Conservation (phyloP, 352 stramenopile genomes). For the Pythium grandisporangium region DNA sequence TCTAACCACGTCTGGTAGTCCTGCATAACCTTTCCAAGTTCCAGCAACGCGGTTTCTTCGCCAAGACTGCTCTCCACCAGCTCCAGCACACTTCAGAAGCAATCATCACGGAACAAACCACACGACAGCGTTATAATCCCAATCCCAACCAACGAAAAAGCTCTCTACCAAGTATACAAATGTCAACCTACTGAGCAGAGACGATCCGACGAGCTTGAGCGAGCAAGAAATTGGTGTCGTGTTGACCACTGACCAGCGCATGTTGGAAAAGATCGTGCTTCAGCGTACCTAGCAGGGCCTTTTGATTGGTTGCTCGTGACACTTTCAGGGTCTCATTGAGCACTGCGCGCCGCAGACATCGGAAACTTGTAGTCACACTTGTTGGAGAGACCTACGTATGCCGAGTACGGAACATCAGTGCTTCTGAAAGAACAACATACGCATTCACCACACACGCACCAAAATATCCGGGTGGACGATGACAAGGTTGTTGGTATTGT, state of each 20-base stretch:
- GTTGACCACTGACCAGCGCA: constrained; percentile 27
- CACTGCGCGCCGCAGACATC: constrained; percentile 56
- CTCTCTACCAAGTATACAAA: not conserved
- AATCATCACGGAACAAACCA: too few relatives aligned
- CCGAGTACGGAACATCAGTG: not conserved
- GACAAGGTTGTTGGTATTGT: constrained; percentile 52
- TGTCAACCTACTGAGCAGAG: constrained; percentile 32
- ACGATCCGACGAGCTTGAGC: constrained; percentile 40
- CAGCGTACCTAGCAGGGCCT: constrained; percentile 63
- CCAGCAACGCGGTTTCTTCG: constrained; percentile 39
- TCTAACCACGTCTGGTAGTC: constrained; percentile 50
- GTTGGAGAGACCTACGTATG: constrained; percentile 60
- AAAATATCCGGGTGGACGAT: constrained; percentile 72
- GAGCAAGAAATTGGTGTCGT: constrained; percentile 21
- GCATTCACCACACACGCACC: constrained; percentile 16
- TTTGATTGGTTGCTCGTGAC: constrained; percentile 36
- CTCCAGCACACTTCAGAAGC: constrained; percentile 37
- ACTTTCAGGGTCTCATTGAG: constrained; percentile 61
- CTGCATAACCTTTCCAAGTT: constrained; percentile 43
- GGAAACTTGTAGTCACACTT: constrained; percentile 67
- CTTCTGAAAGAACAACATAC: not conserved
- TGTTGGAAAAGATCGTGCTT: constrained; percentile 82
- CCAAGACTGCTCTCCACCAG: constrained; percentile 58
- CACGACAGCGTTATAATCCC: constrained; percentile 3
- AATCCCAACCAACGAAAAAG: not conserved